Evolutionary conservation across 768 basidiomycete species (phyloP), one percentile per base, ranked within the genome.

Genomic region (Pholiota microspora): DNA sequence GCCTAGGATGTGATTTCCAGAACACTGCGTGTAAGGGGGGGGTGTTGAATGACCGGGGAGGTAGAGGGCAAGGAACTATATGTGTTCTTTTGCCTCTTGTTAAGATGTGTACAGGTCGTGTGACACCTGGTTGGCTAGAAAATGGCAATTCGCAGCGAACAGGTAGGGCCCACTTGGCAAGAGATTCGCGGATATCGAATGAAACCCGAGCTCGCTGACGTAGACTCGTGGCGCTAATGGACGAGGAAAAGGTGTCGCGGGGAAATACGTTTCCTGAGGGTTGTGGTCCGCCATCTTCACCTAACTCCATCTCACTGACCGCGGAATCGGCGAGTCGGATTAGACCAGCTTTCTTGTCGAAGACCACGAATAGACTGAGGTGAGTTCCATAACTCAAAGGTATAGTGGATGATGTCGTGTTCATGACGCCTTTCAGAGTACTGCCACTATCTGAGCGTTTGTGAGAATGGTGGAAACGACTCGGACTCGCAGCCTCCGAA

Each of bases 261-360:
- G 76, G 57, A 71, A 54, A 64, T 29, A 67, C 51, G 10, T 54
- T 55, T 29, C 71, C 32, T 67, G 71, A 42, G 21, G 65, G 64
- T 58, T 54, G 62, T 45, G 64, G 59, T 23, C 69, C 67, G 3
- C 68, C 69, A 28, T 73, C 73, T 34, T 79, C 77, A 56, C 76
- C 79, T 51, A 92, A 69, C 36, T 88, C 84, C 23, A 93, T 76
- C 66, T 94, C 92, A 29, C 86, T 82, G 6, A 92, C 92, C 21
- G 88, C 85, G 27, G 92, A 83, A 67, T 93, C 91, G 4, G 83
- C 81, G 21, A 93, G 66, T 18, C 92, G 86, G 60, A 94, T 92
- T 69, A 89, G 73, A n/a, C 84, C 82, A 2, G 90, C 90, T 64
- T 89, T 94, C 72, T 93, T 93, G 68, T 94, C 92, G 65, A 94